Conservation (phyloP, 176 grass and related monocot species). For the Avena eriantha region DNA sequence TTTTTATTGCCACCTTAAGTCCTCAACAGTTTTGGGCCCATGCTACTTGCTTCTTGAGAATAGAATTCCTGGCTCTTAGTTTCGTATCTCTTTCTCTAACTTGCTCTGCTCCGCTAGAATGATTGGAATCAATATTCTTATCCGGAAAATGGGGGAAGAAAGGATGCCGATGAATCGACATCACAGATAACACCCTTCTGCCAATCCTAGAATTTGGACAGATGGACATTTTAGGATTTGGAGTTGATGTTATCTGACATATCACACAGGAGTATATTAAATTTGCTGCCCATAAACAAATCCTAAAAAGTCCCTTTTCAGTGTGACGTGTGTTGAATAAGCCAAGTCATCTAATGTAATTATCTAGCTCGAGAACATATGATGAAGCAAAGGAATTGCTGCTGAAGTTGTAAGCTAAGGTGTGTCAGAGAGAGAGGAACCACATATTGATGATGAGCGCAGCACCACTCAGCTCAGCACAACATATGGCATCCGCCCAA, state of each 20-base stretch:
- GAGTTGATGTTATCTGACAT: not conserved
- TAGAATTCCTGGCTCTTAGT: not conserved
- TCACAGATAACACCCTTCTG: not conserved
- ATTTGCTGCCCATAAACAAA: not conserved
- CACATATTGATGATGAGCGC: not conserved
- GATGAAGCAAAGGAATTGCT: not conserved
- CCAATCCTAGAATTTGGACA: not conserved
- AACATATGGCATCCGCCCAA: not conserved
- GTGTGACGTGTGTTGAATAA: too few species aligned
- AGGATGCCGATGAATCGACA: not conserved
- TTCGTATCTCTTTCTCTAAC: not conserved
- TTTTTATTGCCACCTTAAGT: not conserved
- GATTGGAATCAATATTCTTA: slow-evolving; percentile 18
- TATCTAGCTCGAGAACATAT: not conserved
- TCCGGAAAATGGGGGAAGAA: not conserved
- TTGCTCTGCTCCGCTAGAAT: not conserved
- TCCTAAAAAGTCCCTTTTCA: not conserved
- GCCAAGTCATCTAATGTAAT: not conserved
- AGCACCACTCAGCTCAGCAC: slow-evolving; percentile 26
- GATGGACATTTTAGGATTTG: not conserved
- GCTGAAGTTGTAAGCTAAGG: not conserved
- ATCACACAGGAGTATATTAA: not conserved
- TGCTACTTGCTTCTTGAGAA: not conserved
- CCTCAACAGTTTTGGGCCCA: not conserved
- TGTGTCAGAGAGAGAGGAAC: not conserved